These are phyloP conservation scores for Scedosporium apiospermum DNA, from an alignment of 2,329 filamentous ascomycete genomes.

Conservation along the genomic window DNA sequence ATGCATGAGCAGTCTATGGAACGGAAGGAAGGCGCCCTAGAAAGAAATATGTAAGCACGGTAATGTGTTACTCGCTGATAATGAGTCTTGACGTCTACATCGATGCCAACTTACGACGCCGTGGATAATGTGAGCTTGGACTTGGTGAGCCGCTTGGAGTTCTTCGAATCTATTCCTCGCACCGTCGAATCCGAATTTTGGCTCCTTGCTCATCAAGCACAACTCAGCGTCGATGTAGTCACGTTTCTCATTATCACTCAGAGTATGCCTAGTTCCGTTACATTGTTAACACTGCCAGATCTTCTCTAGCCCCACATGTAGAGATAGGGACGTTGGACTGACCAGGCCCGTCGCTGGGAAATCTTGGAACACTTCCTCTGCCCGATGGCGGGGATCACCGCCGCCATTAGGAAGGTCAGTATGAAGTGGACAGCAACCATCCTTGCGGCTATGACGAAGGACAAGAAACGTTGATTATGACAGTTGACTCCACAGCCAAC, in stretches of 20 bases:
- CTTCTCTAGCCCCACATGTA: neutral
- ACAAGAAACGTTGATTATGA: neutral
- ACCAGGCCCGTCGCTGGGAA: neutral
- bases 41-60: neutral
- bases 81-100: no score
- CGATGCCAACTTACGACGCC: constrained; percentile 6
- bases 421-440: neutral
- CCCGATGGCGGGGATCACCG: neutral
- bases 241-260: constrained; percentile 10
- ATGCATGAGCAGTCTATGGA: constrained; percentile 23
- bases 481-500: neutral
- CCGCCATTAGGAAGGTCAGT: neutral
- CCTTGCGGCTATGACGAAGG: neutral
- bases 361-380: neutral
- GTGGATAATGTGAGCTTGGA: constrained; percentile 10
- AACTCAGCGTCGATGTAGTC: constrained; percentile 12
- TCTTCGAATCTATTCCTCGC: constrained; percentile 11
- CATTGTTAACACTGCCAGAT: neutral
- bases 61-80: no score
- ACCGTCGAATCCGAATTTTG: constrained; percentile 8
- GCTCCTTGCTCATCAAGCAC: constrained; percentile 9
- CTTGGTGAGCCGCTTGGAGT: constrained; percentile 11
- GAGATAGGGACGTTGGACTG: neutral
- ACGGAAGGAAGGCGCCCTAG: constrained; percentile 21
- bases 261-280: constrained; percentile 9